Conservation (phyloP, 768 basidiomycete genomes). For the Astraeus odoratus region DNA sequence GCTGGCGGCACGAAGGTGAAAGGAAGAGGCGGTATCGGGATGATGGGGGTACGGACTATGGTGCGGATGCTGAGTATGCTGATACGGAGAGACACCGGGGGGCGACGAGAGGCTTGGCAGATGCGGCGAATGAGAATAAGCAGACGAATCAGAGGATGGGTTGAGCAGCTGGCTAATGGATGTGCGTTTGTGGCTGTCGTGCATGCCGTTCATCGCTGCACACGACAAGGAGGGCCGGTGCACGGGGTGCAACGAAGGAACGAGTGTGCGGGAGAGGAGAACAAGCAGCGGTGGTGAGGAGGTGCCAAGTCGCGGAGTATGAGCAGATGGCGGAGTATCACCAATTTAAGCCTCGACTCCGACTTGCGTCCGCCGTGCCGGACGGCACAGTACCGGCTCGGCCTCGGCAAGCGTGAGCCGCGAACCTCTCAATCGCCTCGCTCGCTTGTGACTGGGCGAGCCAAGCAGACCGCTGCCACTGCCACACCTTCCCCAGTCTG, state of each 20-base stretch:
- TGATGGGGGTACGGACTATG: conserved; percentile 23
- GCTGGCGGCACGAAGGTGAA: conserved; percentile 55
- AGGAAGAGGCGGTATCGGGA: conserved; percentile 30
- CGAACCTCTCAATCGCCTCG: conserved; percentile 19
- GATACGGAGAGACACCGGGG: conserved; percentile 21
- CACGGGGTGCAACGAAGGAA: conserved; percentile 12
- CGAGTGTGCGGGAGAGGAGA: conserved; percentile 18
- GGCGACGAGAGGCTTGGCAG: conserved; percentile 20
- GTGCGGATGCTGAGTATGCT: conserved; percentile 21
- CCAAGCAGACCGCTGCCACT: background rate
- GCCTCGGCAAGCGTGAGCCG: conserved; percentile 17
- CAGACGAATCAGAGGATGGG: conserved; percentile 36
- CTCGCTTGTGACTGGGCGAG: background rate
- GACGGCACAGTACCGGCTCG: conserved; percentile 19
- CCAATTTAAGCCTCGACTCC: conserved; percentile 19
- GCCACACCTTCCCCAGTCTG: too few relatives aligned
- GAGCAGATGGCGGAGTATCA: conserved; percentile 22
- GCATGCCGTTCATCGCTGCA: conserved; percentile 34
- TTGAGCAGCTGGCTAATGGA: conserved; percentile 47
- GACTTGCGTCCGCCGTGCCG: conserved; percentile 13
- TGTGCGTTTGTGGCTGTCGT: conserved; percentile 42
- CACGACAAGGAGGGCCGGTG: conserved; percentile 10
- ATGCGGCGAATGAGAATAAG: conserved; percentile 24
- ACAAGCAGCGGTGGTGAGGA: conserved; percentile 17
- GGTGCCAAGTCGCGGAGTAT: conserved; percentile 27